A percentile compares a stretch with the other conserved stretches of the same genome.
Evolutionary conservation across 192 early-diverging fungal species (phyloP).

Genomic region (Entomortierella beljakovae): DNA sequence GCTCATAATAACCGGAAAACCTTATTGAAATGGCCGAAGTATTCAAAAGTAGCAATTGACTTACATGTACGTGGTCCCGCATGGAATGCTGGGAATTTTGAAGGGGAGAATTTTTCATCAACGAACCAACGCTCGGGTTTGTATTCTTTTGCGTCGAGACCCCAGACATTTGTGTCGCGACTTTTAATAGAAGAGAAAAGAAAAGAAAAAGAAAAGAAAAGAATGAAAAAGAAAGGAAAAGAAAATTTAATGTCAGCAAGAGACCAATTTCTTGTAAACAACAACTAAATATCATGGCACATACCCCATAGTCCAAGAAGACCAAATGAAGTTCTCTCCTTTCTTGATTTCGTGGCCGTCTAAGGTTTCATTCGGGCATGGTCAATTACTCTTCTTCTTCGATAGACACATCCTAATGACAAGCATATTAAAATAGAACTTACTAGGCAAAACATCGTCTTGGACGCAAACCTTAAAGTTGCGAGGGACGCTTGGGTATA

Average conservation of each 20-base stretch:
- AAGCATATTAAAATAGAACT: neutral
- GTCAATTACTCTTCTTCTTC: too few species aligned
- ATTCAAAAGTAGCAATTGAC: too few species aligned
- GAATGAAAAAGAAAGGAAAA: neutral
- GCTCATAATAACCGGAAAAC: too few species aligned
- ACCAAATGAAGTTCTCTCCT: constrained; percentile 60
- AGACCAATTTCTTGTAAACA: constrained; percentile 23
- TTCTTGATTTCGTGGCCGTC: constrained; percentile 62
- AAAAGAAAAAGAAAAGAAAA: too few species aligned
- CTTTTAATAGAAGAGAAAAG: too few species aligned
- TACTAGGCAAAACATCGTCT: constrained; percentile 62
- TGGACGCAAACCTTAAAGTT: constrained; percentile 62
- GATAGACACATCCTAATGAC: too few species aligned
- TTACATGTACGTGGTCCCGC: constrained; percentile 62
- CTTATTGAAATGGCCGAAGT: too few species aligned
- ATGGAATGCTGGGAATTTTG: constrained; percentile 63
- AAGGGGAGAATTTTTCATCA: constrained; percentile 39
- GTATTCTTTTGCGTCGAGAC: constrained; percentile 58
- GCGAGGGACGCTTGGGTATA: constrained; percentile 60
- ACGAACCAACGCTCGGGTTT: constrained; percentile 60
- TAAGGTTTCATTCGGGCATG: neutral
- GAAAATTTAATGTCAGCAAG: neutral
- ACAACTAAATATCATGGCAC: constrained; percentile 55
- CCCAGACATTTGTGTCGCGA: constrained; percentile 58
- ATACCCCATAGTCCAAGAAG: constrained; percentile 64